Evolutionary conservation across 139 green algal genomes (phyloP), one percentile per base, ranked within the genome.

Genomic region (Microglena sp.): DNA sequence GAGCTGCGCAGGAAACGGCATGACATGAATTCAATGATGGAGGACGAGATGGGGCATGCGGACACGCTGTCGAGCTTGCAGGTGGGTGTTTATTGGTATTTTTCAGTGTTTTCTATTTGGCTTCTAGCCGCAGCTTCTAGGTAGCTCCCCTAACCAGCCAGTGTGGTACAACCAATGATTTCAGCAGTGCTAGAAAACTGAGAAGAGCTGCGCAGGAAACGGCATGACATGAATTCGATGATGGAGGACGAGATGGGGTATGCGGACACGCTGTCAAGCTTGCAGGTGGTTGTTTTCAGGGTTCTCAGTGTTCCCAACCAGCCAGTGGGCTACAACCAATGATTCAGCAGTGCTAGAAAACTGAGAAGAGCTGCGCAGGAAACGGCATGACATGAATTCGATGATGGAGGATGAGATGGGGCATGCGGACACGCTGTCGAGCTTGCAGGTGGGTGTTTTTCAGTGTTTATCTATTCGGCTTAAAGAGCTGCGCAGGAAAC

Each of bases 201-300:
- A n/a, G 59, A 62, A 8, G 6, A 21, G 0, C 80, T 97, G n/a
- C 83, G 83, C 54, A 46, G 26, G 33, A 45, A 82, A 73, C 86
- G 90, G 71, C 45, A 57, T 35, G 78, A 84, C 36, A 74, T 96
- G 82, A 81, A 90, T 59, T 36, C 28, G 8, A 81, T 92, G 74
- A 76, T 82, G 59, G 63, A 76, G 24, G 64, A 84, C 35, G 88
- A 95, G 76, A 69, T 86, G 57, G 60, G 71, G 8, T 26, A 62
- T 18, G 45, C 45, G n/a, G 31, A 54, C 7, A 7, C 29, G 60
- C 33, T 30, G n/a, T 54, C 32, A 5, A 26, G 60, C 7, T 56
- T 55, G 33, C 60, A 54, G 33, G 33, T 56, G 15, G 33, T 11
- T 50, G 11, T 50, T 50, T 50, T 50, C 18, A n/a, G 11, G 11